These are phyloP conservation scores for Ambispora gerdemannii DNA, from an alignment of 192 early-diverging fungal genomes.

Conservation along the genomic window DNA sequence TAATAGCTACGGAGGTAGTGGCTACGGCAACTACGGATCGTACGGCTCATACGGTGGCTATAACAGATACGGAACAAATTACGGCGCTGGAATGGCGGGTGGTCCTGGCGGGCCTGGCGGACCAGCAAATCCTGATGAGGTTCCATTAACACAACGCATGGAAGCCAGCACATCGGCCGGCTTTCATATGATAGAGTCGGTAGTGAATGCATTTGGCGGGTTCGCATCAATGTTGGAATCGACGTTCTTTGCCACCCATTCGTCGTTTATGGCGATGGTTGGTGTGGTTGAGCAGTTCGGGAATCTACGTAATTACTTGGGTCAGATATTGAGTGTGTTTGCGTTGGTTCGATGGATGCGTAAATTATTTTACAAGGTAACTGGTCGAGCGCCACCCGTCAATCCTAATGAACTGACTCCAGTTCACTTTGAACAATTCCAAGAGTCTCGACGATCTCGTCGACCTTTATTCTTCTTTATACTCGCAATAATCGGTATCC, in stretches of 20 bases:
- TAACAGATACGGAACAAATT: constrained; percentile 43
- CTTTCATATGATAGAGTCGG: constrained; percentile 87
- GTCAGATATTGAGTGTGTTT: constrained; percentile 78
- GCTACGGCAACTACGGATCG: constrained; percentile 45
- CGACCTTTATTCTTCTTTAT: constrained; percentile 82
- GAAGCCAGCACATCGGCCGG: constrained; percentile 88
- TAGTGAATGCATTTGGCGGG: constrained; percentile 95
- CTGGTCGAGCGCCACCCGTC: constrained; percentile 65
- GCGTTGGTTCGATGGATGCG: constrained; percentile 71
- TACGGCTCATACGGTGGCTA: constrained; percentile 48
- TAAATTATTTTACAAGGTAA: constrained; percentile 59
- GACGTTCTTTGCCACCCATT: constrained; percentile 95
- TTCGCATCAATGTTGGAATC: constrained; percentile 98
- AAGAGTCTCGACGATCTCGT: constrained; percentile 52
- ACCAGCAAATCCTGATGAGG: constrained; percentile 63
- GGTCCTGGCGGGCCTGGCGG: constrained; percentile 50
- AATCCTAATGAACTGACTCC: constrained; percentile 71
- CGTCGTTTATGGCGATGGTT: constrained; percentile 90
- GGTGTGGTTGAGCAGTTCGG: constrained; percentile 98
- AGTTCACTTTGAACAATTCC: constrained; percentile 72
- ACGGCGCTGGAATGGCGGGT: constrained; percentile 36
- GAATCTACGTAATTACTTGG: constrained; percentile 79
- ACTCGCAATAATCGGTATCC: constrained; percentile 81
- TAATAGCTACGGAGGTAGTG: constrained; percentile 36
- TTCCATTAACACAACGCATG: constrained; percentile 75